These are phyloP conservation scores for Linnemannia elongata DNA, from an alignment of 192 early-diverging fungal species.

Conservation along the genomic window DNA sequence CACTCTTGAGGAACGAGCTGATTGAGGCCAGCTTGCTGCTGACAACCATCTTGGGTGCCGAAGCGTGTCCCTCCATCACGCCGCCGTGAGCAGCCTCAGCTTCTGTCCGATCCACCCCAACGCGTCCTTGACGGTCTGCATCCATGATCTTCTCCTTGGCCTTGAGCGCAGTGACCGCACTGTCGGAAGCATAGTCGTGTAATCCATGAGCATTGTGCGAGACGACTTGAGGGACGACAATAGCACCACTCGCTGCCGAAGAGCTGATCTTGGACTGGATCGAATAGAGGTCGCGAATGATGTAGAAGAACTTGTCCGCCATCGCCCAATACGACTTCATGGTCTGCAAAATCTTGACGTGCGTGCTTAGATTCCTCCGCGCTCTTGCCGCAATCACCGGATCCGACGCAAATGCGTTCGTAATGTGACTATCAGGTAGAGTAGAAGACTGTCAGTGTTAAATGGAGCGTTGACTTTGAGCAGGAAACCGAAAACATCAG, in stretches of 20 bases:
- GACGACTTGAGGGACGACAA: slow-evolving; percentile 42
- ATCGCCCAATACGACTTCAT: slow-evolving; percentile 67
- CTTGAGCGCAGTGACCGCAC: slow-evolving; percentile 7
- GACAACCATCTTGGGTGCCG: slow-evolving; percentile 41
- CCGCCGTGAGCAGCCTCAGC: background rate
- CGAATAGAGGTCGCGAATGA: slow-evolving; percentile 54
- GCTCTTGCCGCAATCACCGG: slow-evolving; percentile 55
- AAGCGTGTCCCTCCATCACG: background rate
- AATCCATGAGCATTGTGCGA: slow-evolving; percentile 38
- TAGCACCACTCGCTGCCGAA: slow-evolving; percentile 27
- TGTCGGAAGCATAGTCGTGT: slow-evolving; percentile 28
- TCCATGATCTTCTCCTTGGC: slow-evolving; percentile 17
- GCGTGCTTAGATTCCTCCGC: slow-evolving; percentile 50
- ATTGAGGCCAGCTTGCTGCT: slow-evolving; percentile 46
- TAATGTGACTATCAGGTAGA: slow-evolving; percentile 50
- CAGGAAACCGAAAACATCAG: background rate
- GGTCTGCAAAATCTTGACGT: slow-evolving; percentile 56
- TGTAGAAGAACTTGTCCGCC: slow-evolving; percentile 63
- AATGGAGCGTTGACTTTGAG: background rate
- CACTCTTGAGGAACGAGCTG: slow-evolving; percentile 55
- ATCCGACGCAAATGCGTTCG: slow-evolving; percentile 60
- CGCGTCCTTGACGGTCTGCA: background rate
- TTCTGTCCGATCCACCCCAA: background rate
- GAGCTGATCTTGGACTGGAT: slow-evolving; percentile 57
- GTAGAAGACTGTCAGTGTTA: background rate